Evolutionary conservation across 2,329 filamentous ascomycete genomes (phyloP).

Genomic region (Zalaria sp.): DNA sequence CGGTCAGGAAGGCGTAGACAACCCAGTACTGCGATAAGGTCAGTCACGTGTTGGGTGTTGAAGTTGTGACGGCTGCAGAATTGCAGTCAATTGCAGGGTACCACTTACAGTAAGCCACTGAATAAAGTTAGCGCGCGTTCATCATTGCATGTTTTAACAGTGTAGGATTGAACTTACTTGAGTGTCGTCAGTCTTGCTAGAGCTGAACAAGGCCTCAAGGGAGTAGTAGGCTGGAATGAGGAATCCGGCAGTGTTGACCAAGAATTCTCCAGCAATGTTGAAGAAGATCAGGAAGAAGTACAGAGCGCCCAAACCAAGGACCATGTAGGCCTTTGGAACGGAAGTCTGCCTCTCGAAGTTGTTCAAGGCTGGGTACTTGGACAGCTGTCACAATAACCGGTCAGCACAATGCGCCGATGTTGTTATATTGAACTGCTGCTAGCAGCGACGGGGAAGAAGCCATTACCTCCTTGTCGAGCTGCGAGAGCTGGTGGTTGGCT

Average conservation of each 20-base stretch:
- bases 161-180: constrained; percentile 44
- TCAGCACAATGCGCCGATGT: neutral
- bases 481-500: constrained; percentile 59
- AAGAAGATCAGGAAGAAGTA: constrained; percentile 90
- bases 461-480: constrained; percentile 69
- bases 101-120: constrained; percentile 48
- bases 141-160: constrained; percentile 18
- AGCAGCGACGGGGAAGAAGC: constrained; percentile 16
- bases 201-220: constrained; percentile 59
- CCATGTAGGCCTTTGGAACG: constrained; percentile 72
- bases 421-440: neutral
- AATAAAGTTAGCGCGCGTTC: neutral
- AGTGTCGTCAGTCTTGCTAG: constrained; percentile 61
- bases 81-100: neutral
- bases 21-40: constrained; percentile 59
- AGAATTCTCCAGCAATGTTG: constrained; percentile 78
- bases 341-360: constrained; percentile 76
- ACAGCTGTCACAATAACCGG: constrained; percentile 43
- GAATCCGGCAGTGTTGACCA: constrained; percentile 79
- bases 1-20: constrained; percentile 68
- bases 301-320: constrained; percentile 59
- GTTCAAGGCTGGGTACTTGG: constrained; percentile 71
- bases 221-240: constrained; percentile 77
- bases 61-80: constrained; percentile 3
- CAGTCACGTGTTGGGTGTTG: constrained; percentile 5